Percentiles rank a stretch among this genome's conserved stretches.
These are phyloP conservation scores for Aspergillus amoenus DNA, from an alignment of 2,329 filamentous ascomycete genomes.

Conservation along the genomic window DNA sequence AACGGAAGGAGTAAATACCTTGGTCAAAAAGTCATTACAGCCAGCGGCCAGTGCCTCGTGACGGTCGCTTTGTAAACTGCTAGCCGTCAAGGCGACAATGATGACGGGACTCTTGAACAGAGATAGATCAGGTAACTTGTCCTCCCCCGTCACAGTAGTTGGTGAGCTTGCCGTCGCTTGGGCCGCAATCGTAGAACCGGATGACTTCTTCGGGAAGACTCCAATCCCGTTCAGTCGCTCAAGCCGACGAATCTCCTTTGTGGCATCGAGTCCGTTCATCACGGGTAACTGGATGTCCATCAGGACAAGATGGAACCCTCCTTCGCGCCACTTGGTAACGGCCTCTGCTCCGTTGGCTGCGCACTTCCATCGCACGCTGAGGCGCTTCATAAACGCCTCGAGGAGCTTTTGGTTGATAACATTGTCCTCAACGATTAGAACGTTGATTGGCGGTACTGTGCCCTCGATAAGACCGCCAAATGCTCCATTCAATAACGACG, in stretches of 20 bases:
- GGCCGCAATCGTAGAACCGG: conserved; percentile 49
- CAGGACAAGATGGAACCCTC: conserved; percentile 91
- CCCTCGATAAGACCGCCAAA: conserved; percentile 71
- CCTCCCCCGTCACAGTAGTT: conserved; percentile 34
- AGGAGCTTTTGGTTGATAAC: conserved; percentile 93
- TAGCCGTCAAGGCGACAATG: conserved; percentile 93
- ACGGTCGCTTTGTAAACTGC: conserved; percentile 89
- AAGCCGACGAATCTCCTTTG: conserved; percentile 85
- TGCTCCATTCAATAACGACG: conserved; percentile 32
- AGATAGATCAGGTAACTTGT: conserved; percentile 36
- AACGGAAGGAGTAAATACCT: conserved; percentile 58
- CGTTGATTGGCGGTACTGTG: conserved; percentile 90
- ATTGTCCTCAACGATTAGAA: conserved; percentile 97
- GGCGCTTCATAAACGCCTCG: conserved; percentile 90
- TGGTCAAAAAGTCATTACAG: conserved; percentile 97
- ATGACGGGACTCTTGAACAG: conserved; percentile 96
- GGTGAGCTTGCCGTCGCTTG: conserved; percentile 23
- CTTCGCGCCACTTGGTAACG: conserved; percentile 86
- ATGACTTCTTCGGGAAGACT: conserved; percentile 73
- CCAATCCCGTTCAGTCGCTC: conserved; percentile 91
- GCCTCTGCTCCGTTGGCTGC: conserved; percentile 94
- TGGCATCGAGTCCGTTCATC: conserved; percentile 94
- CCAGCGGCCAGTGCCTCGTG: conserved; percentile 93
- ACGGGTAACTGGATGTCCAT: conserved; percentile 99
- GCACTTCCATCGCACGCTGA: conserved; percentile 96